These are phyloP conservation scores for Euclidium syriacum DNA, from an alignment of 345 rosid genomes.

Conservation along the genomic window DNA sequence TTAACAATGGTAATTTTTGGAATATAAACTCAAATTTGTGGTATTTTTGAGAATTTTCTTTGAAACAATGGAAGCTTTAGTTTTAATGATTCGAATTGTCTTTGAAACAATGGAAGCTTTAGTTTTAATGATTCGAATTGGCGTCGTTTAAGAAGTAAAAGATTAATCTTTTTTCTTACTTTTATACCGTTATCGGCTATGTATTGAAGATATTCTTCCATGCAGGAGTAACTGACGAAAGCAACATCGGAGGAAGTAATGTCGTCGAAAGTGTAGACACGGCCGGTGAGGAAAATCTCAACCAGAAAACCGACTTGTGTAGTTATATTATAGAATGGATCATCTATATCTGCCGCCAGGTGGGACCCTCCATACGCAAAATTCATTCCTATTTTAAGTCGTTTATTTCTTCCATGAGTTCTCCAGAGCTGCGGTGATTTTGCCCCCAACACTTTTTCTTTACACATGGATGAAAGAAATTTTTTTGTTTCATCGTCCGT, in stretches of 20 bases:
- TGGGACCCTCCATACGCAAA: conserved; percentile 75
- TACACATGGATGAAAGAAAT: not conserved
- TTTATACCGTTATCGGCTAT: conserved; percentile 24
- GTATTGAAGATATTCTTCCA: conserved; percentile 52
- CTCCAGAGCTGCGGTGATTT: conserved; percentile 51
- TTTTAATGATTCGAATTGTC: no score
- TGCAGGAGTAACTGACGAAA: conserved; percentile 50
- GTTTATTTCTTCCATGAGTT: conserved; percentile 6
- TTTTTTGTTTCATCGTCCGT: not conserved
- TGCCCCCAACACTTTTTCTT: conserved; percentile 44
- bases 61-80: not conserved
- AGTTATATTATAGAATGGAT: conserved; percentile 47
- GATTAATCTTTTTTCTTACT: conserved; percentile 23
- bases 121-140: not conserved
- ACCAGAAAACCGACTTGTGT: conserved; percentile 46
- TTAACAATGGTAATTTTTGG: no score
- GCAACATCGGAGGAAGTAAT: conserved; percentile 44
- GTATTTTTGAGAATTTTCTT: no score
- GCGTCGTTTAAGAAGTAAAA: not conserved
- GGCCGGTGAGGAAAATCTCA: conserved; percentile 22
- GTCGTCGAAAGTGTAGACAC: conserved; percentile 27
- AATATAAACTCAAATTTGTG: no score
- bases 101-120: no score
- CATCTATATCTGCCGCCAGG: no score
- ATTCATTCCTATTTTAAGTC: conserved; percentile 47